Conservation (phyloP, 2,329 filamentous ascomycete species). For the Xylariomycetidae sp. region DNA sequence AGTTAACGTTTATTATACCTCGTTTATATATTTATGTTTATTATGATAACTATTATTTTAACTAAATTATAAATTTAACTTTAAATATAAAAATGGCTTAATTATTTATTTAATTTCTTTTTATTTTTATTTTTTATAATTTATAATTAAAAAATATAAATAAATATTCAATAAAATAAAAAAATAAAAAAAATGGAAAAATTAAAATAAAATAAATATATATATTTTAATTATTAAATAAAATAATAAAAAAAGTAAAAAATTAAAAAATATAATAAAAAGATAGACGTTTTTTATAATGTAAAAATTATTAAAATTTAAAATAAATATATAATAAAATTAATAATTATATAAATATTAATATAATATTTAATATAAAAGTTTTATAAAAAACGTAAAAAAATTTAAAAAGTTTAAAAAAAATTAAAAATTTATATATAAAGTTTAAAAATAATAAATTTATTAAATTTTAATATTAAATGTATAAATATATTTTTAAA, state of each 20-base stretch:
- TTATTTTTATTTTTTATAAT: too few relatives aligned
- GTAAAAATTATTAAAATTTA: slow-evolving; percentile 2
- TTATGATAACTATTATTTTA: too few relatives aligned
- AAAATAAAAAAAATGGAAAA: too few relatives aligned
- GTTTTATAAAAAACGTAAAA: slow-evolving; percentile 2
- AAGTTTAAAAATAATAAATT: slow-evolving; percentile 5
- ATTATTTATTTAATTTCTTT: too few relatives aligned
- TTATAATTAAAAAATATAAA: slow-evolving; percentile 2
- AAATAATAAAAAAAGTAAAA: too few relatives aligned
- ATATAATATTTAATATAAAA: slow-evolving; percentile 9
- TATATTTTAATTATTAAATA: too few relatives aligned
- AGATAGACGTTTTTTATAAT: slow-evolving; percentile 4
- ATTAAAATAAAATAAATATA: too few relatives aligned
- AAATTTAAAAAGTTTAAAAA: slow-evolving; percentile 2
- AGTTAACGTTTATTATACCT: too few relatives aligned
- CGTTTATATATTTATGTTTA: too few relatives aligned
- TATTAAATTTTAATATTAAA: slow-evolving; percentile 1
- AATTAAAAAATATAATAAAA: slow-evolving; percentile 2
- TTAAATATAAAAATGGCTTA: too few relatives aligned
- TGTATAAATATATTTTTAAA: slow-evolving; percentile 1
- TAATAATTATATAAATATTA: slow-evolving; percentile 5
- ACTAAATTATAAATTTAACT: too few relatives aligned
- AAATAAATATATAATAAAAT: slow-evolving; percentile 1
- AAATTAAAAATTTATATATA: slow-evolving; percentile 1
- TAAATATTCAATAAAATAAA: not conserved